phyloP scores from a whole-genome alignment of 2,329 filamentous ascomycete species.

The Dichotomopilus funicola region DNA sequence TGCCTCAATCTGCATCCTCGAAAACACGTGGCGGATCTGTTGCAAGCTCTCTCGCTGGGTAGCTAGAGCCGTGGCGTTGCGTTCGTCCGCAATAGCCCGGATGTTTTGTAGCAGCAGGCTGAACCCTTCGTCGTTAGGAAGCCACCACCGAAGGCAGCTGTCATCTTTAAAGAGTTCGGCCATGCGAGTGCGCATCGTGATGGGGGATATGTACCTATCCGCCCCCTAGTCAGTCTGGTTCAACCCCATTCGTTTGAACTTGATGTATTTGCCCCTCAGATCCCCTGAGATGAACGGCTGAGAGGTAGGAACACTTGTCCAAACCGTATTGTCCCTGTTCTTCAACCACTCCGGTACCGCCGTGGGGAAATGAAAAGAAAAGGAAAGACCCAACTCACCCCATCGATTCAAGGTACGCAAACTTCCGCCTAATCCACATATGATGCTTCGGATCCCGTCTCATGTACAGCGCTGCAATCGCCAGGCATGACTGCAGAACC shows the following conservation, averaged over 20 bases:
- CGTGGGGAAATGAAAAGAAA: no score
- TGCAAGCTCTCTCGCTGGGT: constrained; percentile 59
- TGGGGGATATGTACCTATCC: constrained; percentile 73
- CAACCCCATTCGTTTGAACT: no score
- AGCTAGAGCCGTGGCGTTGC: constrained; percentile 55
- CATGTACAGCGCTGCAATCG: constrained; percentile 72
- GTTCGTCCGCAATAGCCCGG: constrained; percentile 73
- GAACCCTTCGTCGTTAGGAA: constrained; percentile 73
- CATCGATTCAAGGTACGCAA: constrained; percentile 68
- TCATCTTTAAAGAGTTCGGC: constrained; percentile 66
- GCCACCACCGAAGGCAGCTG: constrained; percentile 77
- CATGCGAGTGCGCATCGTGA: constrained; percentile 67
- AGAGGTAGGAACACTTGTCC: not conserved
- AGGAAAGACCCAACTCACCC: constrained; percentile 57
- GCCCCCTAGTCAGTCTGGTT: not conserved
- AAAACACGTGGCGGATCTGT: constrained; percentile 69
- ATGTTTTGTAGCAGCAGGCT: constrained; percentile 68
- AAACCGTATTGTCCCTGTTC: not conserved
- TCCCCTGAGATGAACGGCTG: no score
- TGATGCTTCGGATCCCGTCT: constrained; percentile 65
- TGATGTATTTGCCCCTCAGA: no score
- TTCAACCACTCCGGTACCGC: not conserved
- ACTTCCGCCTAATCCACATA: constrained; percentile 73
- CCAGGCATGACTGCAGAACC: constrained; percentile 67
- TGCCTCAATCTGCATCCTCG: constrained; percentile 48